A percentile compares a stretch with the other conserved stretches of the same genome.
phyloP scores from a whole-genome alignment of 2,329 filamentous ascomycete species.

The Colletotrichum eleusines region DNA sequence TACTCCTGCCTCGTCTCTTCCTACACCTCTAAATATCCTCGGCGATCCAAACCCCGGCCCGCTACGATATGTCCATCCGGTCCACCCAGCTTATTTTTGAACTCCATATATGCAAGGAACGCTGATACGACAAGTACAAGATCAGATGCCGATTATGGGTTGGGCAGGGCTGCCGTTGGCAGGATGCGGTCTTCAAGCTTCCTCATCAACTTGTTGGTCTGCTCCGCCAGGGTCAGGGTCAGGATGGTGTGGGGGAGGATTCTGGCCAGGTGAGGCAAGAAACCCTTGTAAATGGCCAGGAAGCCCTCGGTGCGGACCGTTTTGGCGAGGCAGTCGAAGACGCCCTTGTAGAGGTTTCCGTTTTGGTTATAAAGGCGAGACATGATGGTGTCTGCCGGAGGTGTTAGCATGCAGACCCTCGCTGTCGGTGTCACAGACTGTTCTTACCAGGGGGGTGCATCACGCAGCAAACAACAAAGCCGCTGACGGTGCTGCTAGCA shows the following conservation, averaged over 20 bases:
- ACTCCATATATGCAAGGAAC: conserved; percentile 41
- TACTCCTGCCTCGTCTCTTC: conserved; percentile 2
- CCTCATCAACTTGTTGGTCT: conserved; percentile 93
- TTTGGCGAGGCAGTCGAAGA: conserved; percentile 91
- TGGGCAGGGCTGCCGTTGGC: conserved; percentile 53
- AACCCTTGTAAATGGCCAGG: conserved; percentile 97
- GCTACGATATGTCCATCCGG: conserved; percentile 14
- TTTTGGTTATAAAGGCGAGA: conserved; percentile 99
- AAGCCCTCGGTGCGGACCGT: conserved; percentile 92
- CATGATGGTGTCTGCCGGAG: conserved; percentile 87
- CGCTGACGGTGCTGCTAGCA: conserved; percentile 87
- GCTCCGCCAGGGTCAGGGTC: conserved; percentile 92
- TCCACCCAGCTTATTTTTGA: conserved; percentile 32
- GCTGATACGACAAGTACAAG: conserved; percentile 35
- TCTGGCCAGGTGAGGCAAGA: conserved; percentile 91
- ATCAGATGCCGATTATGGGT: conserved; percentile 43
- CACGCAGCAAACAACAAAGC: conserved; percentile 95
- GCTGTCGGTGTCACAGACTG: background rate
- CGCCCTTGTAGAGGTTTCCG: conserved; percentile 93
- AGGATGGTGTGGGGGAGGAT: conserved; percentile 97
- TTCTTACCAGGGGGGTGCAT: conserved; percentile 93
- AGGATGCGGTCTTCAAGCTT: conserved; percentile 76
- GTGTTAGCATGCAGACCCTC: conserved; percentile 21
- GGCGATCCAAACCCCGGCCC: conserved; percentile 16
- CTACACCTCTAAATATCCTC: background rate